Base-by-base conservation (phyloP, 2,329 filamentous ascomycete species). In the Aspergillus aculeatus region DNA sequence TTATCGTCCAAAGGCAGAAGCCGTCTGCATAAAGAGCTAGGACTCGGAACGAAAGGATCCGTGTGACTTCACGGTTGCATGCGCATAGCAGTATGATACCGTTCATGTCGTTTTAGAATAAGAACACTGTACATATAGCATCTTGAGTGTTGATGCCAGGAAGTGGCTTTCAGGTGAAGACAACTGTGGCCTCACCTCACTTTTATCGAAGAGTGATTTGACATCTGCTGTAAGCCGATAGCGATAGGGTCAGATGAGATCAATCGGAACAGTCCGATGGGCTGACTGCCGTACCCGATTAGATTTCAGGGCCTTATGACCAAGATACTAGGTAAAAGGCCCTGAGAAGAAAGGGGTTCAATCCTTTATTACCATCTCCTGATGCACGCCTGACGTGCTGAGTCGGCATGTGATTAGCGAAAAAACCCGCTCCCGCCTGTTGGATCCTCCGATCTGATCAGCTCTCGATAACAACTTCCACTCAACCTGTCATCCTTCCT, bases 1-100 rank as follows among this genome's bases (percentile, higher is more conserved):
- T 78, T 38, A 66, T 77, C 54, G 47, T 79, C 48, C 72, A 76
- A 56, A 63, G 62, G 41, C 59, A 61, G 26, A 29, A 9, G 35
- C 41, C 38, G 21, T 56, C 35, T 50, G 26, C 47, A 11, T 38
- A 7, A 4, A 10, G 49, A 26, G 47, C 10, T n/a, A 23, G 14
- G 47, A n/a, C 21, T 41, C 35, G 31, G 47, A n/a, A 12, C 35
- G 21, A 57, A 23, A 26, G 19, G 35, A 41, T 35, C 50, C 32
- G 41, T 23, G 47, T 21, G 24, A 12, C n/a, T 19, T 26, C 44
- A 48, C 44, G 6, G 14, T 16, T 19, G 38, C 12, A 44, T 35
- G 38, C 38, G 16, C 16, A 3, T 12, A 44, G 14, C 16, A 35
- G 32, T 35, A 16, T 44, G 38, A 44, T 44, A 19, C 38, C 38